Evolutionary conservation across 2,329 filamentous ascomycete genomes (phyloP).

Genomic region (Balansia obtecta): DNA sequence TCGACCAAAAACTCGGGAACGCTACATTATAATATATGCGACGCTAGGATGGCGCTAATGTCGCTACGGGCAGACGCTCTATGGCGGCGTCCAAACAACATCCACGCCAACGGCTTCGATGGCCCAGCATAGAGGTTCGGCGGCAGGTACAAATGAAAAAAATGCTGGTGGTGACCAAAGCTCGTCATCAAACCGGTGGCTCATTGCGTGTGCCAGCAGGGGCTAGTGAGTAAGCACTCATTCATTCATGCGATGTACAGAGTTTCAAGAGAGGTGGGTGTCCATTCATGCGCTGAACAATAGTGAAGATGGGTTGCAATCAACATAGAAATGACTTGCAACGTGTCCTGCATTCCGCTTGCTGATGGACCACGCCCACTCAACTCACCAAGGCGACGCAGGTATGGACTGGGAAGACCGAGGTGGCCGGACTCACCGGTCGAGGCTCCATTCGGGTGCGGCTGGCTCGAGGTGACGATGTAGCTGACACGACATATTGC

Average conservation of each 20-base stretch:
- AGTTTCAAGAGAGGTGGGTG: not conserved
- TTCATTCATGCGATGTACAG: too few relatives aligned
- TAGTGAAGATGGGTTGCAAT: too few relatives aligned
- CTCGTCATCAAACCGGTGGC: not conserved
- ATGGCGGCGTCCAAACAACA: too few relatives aligned
- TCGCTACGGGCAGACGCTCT: not conserved
- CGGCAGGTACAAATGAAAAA: not conserved
- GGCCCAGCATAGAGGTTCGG: not conserved
- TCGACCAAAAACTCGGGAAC: too few relatives aligned
- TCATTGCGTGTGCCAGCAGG: too few relatives aligned
- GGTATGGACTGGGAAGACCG: not conserved
- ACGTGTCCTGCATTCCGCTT: not conserved
- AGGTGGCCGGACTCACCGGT: not conserved
- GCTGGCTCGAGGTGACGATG: not conserved
- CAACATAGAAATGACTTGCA: too few relatives aligned
- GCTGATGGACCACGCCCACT: not conserved
- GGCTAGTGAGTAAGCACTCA: too few relatives aligned
- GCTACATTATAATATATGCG: not conserved
- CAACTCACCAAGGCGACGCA: not conserved
- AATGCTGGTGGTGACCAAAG: not conserved
- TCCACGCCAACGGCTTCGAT: too few relatives aligned
- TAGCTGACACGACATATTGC: not conserved
- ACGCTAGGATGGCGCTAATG: not conserved
- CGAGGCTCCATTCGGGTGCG: not conserved
- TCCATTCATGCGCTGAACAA: not conserved